Conservation (phyloP, 2,329 filamentous ascomycete species). For the Cadophora malorum region DNA sequence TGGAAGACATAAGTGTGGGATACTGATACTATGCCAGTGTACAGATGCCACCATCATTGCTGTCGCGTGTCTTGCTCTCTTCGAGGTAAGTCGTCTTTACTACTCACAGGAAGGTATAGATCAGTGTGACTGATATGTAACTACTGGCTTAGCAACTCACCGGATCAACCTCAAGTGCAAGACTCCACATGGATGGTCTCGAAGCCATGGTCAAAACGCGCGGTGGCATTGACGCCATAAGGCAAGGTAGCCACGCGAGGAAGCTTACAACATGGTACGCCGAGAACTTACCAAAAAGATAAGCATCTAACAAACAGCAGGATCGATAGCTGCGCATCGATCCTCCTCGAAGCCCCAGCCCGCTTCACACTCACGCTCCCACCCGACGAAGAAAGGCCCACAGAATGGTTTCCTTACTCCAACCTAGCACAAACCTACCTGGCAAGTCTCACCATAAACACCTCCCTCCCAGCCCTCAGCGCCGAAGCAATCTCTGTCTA, state of each 20-base stretch:
- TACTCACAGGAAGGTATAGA: too few species aligned
- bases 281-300: too few species aligned
- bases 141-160: constrained; percentile 4
- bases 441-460: constrained; percentile 12
- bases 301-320: neutral
- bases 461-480: constrained; percentile 11
- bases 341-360: constrained; percentile 7
- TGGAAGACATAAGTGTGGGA: too few species aligned
- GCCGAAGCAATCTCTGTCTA: constrained; percentile 3
- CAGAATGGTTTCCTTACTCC: constrained; percentile 15
- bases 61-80: constrained; percentile 14
- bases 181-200: constrained; percentile 20
- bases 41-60: constrained; percentile 9
- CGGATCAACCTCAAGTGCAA: neutral
- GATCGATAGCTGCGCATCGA: constrained; percentile 9
- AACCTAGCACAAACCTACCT: constrained; percentile 10
- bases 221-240: constrained; percentile 18
- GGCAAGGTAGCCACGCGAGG: constrained; percentile 1
- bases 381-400: neutral
- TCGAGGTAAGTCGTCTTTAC: constrained; percentile 10
- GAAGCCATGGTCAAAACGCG: constrained; percentile 12
- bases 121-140: neutral
- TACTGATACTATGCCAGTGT: neutral
- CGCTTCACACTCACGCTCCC: neutral
- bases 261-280: constrained; percentile 13